Percentiles rank a stretch among this genome's conserved stretches.
Conservation (phyloP, 225 moss, liverwort and hornwort species). For the Pseudisothecium myosuroides region DNA sequence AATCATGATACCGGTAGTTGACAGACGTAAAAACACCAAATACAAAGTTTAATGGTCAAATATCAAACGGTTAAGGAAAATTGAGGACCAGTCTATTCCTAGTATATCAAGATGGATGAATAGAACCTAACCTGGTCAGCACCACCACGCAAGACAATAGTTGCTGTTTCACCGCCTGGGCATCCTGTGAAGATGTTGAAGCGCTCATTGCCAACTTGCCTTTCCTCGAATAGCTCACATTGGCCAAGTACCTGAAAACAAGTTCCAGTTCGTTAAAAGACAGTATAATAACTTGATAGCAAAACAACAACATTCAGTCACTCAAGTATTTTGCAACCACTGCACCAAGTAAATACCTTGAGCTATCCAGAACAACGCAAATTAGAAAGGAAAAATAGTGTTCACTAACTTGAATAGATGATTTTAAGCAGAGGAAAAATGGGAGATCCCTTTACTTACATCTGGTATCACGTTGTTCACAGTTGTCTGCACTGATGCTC, state of each 20-base stretch:
- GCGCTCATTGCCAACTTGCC: slow-evolving; percentile 92
- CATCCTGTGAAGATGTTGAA: slow-evolving; percentile 98
- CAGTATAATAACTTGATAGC: not conserved
- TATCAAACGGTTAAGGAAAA: not conserved
- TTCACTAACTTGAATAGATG: no score
- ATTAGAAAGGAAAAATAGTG: not conserved
- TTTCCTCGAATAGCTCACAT: slow-evolving; percentile 83
- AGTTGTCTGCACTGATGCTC: slow-evolving; percentile 86
- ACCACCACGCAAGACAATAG: slow-evolving; percentile 89
- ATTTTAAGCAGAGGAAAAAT: not conserved
- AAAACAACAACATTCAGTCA: not conserved
- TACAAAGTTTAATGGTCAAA: not conserved
- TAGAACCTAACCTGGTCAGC: slow-evolving; percentile 71
- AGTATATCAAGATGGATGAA: not conserved
- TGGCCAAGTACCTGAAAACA: slow-evolving; percentile 63
- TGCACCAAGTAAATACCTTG: not conserved
- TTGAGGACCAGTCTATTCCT: not conserved
- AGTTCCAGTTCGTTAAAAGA: not conserved
- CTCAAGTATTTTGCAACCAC: not conserved
- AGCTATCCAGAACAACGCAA: not conserved
- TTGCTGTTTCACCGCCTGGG: slow-evolving; percentile 89
- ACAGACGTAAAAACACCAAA: no score
- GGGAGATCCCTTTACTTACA: slow-evolving; percentile 18
- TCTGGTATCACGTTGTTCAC: slow-evolving; percentile 90
- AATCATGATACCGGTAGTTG: not conserved